Percentiles rank a stretch among this genome's conserved stretches.
Conservation (phyloP, 1,284 basidiomycete genomes). For the Entoloma clypeatum region DNA sequence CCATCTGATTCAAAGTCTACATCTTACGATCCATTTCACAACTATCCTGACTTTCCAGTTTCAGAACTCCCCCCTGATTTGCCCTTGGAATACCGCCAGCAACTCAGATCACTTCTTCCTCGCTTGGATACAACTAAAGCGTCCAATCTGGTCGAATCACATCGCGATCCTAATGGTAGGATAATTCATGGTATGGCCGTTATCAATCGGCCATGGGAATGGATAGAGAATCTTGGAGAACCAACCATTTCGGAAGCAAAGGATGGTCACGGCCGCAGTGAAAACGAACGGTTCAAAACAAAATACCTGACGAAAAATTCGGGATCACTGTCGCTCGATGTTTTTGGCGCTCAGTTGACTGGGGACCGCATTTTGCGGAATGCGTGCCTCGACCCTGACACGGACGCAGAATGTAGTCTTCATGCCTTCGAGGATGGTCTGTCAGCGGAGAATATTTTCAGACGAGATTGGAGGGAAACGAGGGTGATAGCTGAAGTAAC, state of each 20-base stretch:
- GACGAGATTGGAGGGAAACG: constrained; percentile 72
- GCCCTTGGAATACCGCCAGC: constrained; percentile 51
- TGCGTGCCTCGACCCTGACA: constrained; percentile 26
- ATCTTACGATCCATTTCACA: constrained; percentile 55
- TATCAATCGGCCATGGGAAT: constrained; percentile 78
- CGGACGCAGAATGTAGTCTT: constrained; percentile 40
- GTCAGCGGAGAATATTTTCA: constrained; percentile 58
- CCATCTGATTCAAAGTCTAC: constrained; percentile 52
- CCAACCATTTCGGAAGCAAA: constrained; percentile 36
- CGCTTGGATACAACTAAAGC: constrained; percentile 50
- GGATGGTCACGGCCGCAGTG: constrained; percentile 38
- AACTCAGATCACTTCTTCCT: constrained; percentile 53
- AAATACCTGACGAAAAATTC: constrained; percentile 54
- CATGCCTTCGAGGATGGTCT: constrained; percentile 64
- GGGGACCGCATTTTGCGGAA: constrained; percentile 49
- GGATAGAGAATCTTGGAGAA: constrained; percentile 76
- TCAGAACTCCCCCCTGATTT: constrained; percentile 54
- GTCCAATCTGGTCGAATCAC: constrained; percentile 52
- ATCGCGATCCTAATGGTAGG: constrained; percentile 49
- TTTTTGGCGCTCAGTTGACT: constrained; percentile 60
- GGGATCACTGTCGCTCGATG: constrained; percentile 68
- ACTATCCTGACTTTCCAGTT: constrained; percentile 52
- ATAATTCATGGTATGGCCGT: constrained; percentile 50
- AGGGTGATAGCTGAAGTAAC: constrained; percentile 36
- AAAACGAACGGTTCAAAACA: constrained; percentile 31